phyloP scores from a whole-genome alignment of 225 moss, liverwort and hornwort genomes.

The Antitrichia curtipendula region DNA sequence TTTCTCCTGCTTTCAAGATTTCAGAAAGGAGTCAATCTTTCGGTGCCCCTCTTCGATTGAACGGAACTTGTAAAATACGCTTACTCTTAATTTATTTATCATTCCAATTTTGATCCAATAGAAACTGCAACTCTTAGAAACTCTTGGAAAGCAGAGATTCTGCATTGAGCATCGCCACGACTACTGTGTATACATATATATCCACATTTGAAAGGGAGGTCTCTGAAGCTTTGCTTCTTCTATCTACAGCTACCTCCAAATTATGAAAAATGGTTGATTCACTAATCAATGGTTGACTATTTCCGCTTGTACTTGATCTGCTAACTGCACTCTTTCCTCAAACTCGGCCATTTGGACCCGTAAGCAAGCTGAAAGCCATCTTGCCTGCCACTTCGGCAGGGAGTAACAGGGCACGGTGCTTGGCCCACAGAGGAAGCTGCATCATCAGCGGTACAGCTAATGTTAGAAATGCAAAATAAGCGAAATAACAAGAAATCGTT shows the following conservation, averaged over 20 bases:
- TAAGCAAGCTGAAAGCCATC: constrained; percentile 6
- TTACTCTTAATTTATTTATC: not conserved
- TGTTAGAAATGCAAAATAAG: not conserved
- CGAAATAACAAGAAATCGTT: not conserved
- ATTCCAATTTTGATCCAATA: not conserved
- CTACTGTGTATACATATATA: not conserved
- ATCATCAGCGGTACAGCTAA: not conserved
- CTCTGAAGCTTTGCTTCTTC: not conserved
- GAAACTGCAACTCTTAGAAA: not conserved
- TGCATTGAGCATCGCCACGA: not conserved
- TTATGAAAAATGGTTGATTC: not conserved
- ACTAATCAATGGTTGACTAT: not conserved
- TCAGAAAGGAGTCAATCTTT: not conserved
- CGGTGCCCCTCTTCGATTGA: not conserved
- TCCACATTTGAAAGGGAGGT: not conserved
- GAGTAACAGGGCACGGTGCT: constrained; percentile 21
- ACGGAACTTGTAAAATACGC: not conserved
- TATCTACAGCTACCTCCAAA: not conserved
- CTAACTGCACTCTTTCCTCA: not conserved
- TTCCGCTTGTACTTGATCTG: not conserved
- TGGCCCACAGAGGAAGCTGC: constrained; percentile 39
- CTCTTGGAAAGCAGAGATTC: not conserved
- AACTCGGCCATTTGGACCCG: not conserved
- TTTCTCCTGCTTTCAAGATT: not conserved
- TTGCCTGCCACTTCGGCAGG: constrained; percentile 20